Base-by-base conservation (phyloP, 805 yeast genomes). In the Candida chauliodis region DNA sequence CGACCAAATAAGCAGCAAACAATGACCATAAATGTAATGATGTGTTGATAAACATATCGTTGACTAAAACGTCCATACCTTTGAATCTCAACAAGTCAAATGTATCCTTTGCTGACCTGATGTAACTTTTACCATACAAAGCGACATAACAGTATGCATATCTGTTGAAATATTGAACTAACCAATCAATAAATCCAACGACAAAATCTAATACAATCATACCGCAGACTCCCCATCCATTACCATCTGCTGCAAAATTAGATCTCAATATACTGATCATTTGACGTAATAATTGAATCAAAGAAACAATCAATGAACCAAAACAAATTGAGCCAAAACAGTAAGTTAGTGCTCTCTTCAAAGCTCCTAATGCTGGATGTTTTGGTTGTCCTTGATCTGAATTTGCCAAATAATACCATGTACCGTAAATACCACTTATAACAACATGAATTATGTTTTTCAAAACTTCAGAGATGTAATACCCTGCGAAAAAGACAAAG, bases 321-420 rank as follows among this genome's bases (percentile, higher is more conserved):
- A 86, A 84, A 56, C 95, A 84, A 39, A 90, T 82, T 2, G 95
- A 84, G 2, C 98, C 97, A 52, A 89, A 83, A 8, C 95, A 86
- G 55, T 81, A 84, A 3, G 95, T 84, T 59, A 86, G 59, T 1
- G 95, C 87, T 48, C 95, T 73, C 51, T 70, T 77, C 47, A 89
- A 78, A 2, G 96, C 81, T 2, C 93, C 89, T 44, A 81, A 64
- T 1, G 95, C 93, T 3, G 95, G 91, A 67, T 75, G 73, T 50
- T 56, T 71, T 22, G 96, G 95, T 66, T 77, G 81, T 2, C 89
- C 89, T 56, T 82, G 83, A 55, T 81, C 88, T 9, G 88, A 76
- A 39, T 71, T 70, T 14, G 84, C 75, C 59, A 84, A 74, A 60
- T 87, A 90, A 60, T 86, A 89, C 96, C 97, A 90, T 7, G 91